Evolutionary conservation across 306 rosid genomes (phyloP).

Genomic region (Dalbergia oliveri): DNA sequence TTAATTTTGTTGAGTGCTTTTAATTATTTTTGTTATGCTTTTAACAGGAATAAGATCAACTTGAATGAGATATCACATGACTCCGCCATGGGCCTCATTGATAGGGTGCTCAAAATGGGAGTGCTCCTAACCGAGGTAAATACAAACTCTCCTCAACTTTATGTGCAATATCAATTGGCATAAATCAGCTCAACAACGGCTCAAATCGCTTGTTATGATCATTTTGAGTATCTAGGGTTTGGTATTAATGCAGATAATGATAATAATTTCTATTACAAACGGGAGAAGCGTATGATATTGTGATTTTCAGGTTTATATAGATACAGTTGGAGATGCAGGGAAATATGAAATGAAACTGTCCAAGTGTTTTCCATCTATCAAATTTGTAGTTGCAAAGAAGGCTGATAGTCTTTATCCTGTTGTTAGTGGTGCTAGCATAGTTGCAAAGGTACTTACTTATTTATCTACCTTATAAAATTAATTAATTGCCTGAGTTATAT

Average conservation of each 20-base stretch:
- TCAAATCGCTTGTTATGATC: background rate
- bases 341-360: constrained; percentile 80
- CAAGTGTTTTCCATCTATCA: constrained; percentile 70
- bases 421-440: constrained; percentile 97
- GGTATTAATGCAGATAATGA: background rate
- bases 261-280: constrained; percentile 7
- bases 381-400: constrained; percentile 96
- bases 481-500: background rate
- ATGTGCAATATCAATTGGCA: background rate
- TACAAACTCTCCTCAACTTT: background rate
- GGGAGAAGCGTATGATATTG: constrained; percentile 14
- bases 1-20: background rate
- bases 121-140: constrained; percentile 92
- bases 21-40: constrained; percentile 22
- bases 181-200: background rate
- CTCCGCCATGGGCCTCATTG: constrained; percentile 85
- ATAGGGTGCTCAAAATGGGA: constrained; percentile 74
- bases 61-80: constrained; percentile 90
- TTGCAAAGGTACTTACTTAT: constrained; percentile 75
- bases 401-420: constrained; percentile 98
- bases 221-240: constrained; percentile 5
- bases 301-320: constrained; percentile 80
- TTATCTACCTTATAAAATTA: constrained; percentile 4
- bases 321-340: constrained; percentile 93
- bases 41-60: constrained; percentile 78